Base-by-base conservation (phyloP, 208 protist genomes). In the Leishmania braziliensis region DNA sequence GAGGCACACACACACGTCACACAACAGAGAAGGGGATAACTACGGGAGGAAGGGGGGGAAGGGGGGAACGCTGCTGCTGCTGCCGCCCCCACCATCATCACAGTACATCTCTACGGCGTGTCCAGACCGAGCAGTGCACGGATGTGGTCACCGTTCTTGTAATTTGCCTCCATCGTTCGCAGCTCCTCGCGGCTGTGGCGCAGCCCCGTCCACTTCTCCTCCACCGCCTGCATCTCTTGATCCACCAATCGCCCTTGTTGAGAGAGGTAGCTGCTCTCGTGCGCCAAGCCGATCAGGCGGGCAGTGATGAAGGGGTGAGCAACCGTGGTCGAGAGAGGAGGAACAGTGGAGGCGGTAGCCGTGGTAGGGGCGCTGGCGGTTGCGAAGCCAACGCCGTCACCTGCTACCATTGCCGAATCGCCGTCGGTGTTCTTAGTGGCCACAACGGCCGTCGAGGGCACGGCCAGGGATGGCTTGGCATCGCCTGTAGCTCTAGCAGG, bases 91-190 rank as follows among this genome's bases (percentile, higher is more conserved):
- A 10, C 26, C 62, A 18, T 29, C 5, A 16, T 14, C 2, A 68
- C 62, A 33, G 29, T 12, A 68, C 74, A 46, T 43, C 51, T 43
- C 36, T 70, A 79, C 60, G 0, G 48, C 23, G 26, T 74, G 14
- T 86, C 54, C 50, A 83, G 29, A 8, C 74, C 75, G 51, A 91
- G 73, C 12, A 92, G 77, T 54, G 82, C 81, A 36, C 83, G 81
- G 60, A 94, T 87, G 65, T 93, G 86, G 53, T 92, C 89, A n/a
- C 75, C 81, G 82, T 96, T 94, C 70, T 93, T 76, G 81, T 96
- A 95, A 83, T 94, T 92, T 0, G 68, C 26, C 54, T 75, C 84
- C 68, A 94, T 73, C 39, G 81, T 85, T 12, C 78, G 82, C 36
- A 94, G 76, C 74, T 89, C 83, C 69, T 81, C 75, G 23, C 86